Evolutionary conservation across 1,139 yeast species (phyloP), one percentile per base, ranked within the genome.

Genomic region (Suhomyces bokatorum): DNA sequence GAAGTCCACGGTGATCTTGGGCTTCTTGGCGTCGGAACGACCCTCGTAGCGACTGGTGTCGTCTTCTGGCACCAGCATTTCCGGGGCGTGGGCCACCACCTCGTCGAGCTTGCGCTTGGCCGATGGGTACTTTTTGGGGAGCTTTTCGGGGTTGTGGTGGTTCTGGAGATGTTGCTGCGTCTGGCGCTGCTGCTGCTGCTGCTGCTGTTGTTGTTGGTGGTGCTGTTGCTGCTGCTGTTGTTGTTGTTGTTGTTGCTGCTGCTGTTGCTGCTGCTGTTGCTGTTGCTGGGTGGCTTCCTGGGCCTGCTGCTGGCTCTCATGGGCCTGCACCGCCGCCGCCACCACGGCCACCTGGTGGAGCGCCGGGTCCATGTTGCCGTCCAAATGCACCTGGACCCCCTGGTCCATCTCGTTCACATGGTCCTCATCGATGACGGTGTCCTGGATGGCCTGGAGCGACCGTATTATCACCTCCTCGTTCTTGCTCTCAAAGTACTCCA

Each of bases 291-390:
- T 49, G 8, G 44, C 47, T 12, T 42, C 42, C 12, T 41, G 42
- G 13, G 41, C 39, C 17, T 40, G 47, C 17, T 44, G 47, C 34
- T 38, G 52, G 16, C 39, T 40, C 9, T 49, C 58, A 26, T 56
- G 63, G 6, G 60, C 63, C 45, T 59, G 66, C 2, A 62, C 66
- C 13, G 64, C 68, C 3, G 66, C 72, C 3, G 71, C 71, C 5
- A 70, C 73, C 28, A 61, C 70, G 0, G 73, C 73, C 29, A 69
- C 74, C 45, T 67, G 71, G 44, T 67, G 73, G 33, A 70, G 56
- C 33, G 67, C 70, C 6, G 73, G 73, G 51, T 69, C 75, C 70
- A 68, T 66, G 48, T 63, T 66, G 41, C 65, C 62, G 34, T 66
- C 72, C 35, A 66, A 52, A 24, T 56, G 60, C 29, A 50, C 55